These are phyloP conservation scores for Mallotus japonicus DNA, from an alignment of 441 rosid genomes.

Conservation along the genomic window DNA sequence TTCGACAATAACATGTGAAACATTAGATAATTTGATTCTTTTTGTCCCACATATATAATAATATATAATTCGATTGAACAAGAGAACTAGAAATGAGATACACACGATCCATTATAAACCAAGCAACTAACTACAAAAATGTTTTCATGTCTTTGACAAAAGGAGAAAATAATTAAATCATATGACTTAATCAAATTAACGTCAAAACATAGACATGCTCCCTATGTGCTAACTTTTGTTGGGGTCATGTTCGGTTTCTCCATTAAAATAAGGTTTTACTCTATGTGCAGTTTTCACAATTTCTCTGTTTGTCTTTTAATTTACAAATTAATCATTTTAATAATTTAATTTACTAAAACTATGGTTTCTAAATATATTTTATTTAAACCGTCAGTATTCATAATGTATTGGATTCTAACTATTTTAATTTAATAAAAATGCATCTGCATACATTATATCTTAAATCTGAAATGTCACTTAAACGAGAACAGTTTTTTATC, in stretches of 20 bases:
- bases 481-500: too few species aligned
- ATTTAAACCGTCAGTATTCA: too few species aligned
- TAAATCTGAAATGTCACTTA: too few species aligned
- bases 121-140: slow-evolving; percentile 12
- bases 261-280: too few species aligned
- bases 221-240: slow-evolving; percentile 4
- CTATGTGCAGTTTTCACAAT: too few species aligned
- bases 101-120: background rate
- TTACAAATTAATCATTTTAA: too few species aligned
- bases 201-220: background rate
- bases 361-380: too few species aligned
- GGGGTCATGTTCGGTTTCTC: background rate
- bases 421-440: too few species aligned
- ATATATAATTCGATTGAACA: background rate
- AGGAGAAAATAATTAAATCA: slow-evolving; percentile 10
- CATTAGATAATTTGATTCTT: background rate
- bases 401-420: too few species aligned
- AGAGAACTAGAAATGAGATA: background rate
- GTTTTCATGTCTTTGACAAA: slow-evolving; percentile 18
- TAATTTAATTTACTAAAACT: too few species aligned
- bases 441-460: too few species aligned
- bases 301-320: too few species aligned
- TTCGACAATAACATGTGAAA: background rate
- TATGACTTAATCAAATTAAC: background rate
- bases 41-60: background rate